Percentiles rank a stretch among this genome's conserved stretches.
Evolutionary conservation across 805 yeast species (phyloP).

Genomic region (Saccharomycopsis malanga): DNA sequence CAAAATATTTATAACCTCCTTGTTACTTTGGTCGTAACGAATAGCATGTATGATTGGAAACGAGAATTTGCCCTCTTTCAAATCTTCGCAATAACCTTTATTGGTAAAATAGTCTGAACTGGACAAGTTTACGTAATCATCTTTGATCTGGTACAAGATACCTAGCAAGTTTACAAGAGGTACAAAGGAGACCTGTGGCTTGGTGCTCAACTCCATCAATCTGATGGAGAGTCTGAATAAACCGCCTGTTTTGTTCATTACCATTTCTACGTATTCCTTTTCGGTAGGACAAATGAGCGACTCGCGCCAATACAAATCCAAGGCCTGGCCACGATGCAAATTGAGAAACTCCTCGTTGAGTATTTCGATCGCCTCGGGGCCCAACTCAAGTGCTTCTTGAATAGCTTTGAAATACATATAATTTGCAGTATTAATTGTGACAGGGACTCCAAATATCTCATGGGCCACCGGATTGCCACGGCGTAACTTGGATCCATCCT

Average conservation of each 20-base stretch:
- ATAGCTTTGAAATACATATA: constrained; percentile 74
- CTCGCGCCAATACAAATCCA: constrained; percentile 87
- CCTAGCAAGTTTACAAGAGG: constrained; percentile 75
- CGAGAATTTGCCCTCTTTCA: constrained; percentile 84
- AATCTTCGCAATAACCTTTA: constrained; percentile 80
- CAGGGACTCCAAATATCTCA: constrained; percentile 65
- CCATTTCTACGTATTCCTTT: constrained; percentile 69
- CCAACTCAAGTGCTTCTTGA: constrained; percentile 36
- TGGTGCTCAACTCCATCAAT: constrained; percentile 41
- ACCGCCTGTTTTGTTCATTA: constrained; percentile 84
- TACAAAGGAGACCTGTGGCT: constrained; percentile 30
- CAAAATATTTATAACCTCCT: constrained; percentile 44
- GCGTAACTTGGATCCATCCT: constrained; percentile 64
- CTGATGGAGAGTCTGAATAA: constrained; percentile 68
- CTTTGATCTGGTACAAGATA: constrained; percentile 75
- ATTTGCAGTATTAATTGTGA: constrained; percentile 77
- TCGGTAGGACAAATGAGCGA: constrained; percentile 49
- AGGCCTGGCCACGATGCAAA: constrained; percentile 84
- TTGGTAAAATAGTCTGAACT: constrained; percentile 44
- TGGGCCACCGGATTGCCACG: constrained; percentile 81
- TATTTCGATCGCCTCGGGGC: constrained; percentile 32
- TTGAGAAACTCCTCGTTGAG: constrained; percentile 70
- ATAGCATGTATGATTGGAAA: constrained; percentile 75
- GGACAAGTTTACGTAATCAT: constrained; percentile 70
- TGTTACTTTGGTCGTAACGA: constrained; percentile 30